Evolutionary conservation across 129 eudicot species (phyloP).

Genomic region (Silybum marianum): DNA sequence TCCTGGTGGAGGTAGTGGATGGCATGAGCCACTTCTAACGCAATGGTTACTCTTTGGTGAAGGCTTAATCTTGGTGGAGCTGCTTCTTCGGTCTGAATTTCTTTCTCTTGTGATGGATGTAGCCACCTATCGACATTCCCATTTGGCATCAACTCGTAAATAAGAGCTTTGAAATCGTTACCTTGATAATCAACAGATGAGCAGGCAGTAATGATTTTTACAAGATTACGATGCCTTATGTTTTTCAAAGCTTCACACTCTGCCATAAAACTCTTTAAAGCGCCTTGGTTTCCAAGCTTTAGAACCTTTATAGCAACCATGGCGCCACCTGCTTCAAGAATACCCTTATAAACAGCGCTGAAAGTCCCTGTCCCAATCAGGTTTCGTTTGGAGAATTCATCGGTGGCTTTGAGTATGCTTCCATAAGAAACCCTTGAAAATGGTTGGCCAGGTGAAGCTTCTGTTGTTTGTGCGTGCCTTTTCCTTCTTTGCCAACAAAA

Average conservation of each 20-base stretch:
- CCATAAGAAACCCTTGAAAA: conserved; percentile 38
- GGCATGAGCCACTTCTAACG: conserved; percentile 39
- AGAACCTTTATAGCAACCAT: conserved; percentile 40
- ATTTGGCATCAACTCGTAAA: conserved; percentile 42
- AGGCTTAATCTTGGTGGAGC: conserved; percentile 22
- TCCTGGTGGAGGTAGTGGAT: conserved; percentile 40
- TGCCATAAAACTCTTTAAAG: conserved; percentile 33
- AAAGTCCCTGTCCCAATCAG: conserved; percentile 37
- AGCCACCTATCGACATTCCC: conserved; percentile 46
- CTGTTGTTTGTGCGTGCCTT: conserved; percentile 3
- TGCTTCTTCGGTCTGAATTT: background rate
- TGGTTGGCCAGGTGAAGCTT: background rate
- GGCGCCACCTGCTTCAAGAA: conserved; percentile 24
- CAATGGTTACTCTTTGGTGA: conserved; percentile 31
- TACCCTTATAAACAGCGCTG: conserved; percentile 38
- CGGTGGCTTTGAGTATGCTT: conserved; percentile 39
- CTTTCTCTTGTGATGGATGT: conserved; percentile 32
- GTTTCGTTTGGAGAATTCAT: conserved; percentile 31
- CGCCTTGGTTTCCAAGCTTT: conserved; percentile 36
- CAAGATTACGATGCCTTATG: conserved; percentile 46
- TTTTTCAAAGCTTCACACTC: conserved; percentile 45
- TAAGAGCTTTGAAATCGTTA: conserved; percentile 43
- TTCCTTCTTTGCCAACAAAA: conserved; percentile 28
- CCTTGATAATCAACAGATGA: conserved; percentile 45
- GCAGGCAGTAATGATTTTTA: conserved; percentile 37